A percentile compares a stretch with the other conserved stretches of the same genome.
Conservation (phyloP, 2,329 filamentous ascomycete species). For the Coniochaeta ligniaria region DNA sequence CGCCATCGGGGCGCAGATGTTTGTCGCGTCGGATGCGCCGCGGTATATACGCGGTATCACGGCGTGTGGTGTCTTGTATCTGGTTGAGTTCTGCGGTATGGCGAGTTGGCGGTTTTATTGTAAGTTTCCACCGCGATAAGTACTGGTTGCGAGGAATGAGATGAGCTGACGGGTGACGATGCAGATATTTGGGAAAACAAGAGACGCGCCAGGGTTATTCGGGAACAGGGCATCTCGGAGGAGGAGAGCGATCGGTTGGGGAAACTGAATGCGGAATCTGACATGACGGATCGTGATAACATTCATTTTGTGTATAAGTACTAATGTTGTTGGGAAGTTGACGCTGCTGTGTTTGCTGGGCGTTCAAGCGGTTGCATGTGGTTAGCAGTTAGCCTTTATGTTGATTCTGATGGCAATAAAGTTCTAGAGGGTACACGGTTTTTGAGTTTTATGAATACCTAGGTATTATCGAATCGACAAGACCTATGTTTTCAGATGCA, state of each 20-base stretch:
- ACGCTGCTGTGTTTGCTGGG: no score
- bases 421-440: no score
- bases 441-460: no score
- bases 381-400: no score
- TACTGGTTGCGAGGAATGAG: neutral
- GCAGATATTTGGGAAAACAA: neutral
- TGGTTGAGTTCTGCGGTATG: neutral
- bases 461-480: no score
- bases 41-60: neutral
- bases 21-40: neutral
- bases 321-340: neutral
- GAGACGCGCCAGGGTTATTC: neutral
- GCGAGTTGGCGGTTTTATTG: neutral
- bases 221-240: constrained; percentile 13
- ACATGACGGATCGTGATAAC: constrained; percentile 15
- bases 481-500: no score
- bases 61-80: neutral
- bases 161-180: neutral
- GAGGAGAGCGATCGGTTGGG: constrained; percentile 17
- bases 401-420: no score
- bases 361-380: no score
- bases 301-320: constrained; percentile 9
- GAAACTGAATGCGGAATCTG: constrained; percentile 17
- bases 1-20: neutral
- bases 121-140: neutral